Evolutionary conservation across 75 land plant genomes (phyloP), one percentile per base, ranked within the genome.

Genomic region (Pinus taeda): DNA sequence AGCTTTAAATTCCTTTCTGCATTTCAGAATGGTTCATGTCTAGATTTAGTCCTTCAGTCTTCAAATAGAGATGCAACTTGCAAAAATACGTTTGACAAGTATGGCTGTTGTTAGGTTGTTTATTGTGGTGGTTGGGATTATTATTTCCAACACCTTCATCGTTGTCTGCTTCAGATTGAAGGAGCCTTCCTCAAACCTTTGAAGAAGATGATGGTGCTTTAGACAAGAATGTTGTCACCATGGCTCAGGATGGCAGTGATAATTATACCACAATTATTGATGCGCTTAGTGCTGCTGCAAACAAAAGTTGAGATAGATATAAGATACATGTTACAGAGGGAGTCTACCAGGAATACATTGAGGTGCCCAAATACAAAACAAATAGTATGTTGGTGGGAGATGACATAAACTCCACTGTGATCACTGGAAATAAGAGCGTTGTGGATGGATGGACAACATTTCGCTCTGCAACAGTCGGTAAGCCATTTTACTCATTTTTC

Each of bases 401-500:
- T 73, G 96, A 94, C 36, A 90, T 90, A 36, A 92, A 79, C n/a
- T 71, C 67, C 75, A 92, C 92, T 22, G 71, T 90, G 63, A 76
- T 93, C 36, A 93, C 85, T 24, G 94, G 87, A 5, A 83, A 74
- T 29, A 59, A 87, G 18, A 93, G 80, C 36, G 86, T 80, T 7
- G 88, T 64, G 5, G 82, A 65, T 33, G 94, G 94, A n/a, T 86
- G 86, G 84, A 90, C 96, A 59, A 93, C 96, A 15, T 93, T 88
- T 83, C 59, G 80, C 45, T 92, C 96, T 17, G 87, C 90, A 57
- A 93, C 96, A 7, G 89, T 92, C 6, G 87, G 94, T 93, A 60
- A 79, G 87, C 64, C 0, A 0, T 26, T 26, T 29, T 2, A 33
- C 33, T 33, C 1, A 20, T 1, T 45, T 60, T 18, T 22, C 15